phyloP scores from a whole-genome alignment of 148 eudicot genomes.

The Fagopyrum tataricum region DNA sequence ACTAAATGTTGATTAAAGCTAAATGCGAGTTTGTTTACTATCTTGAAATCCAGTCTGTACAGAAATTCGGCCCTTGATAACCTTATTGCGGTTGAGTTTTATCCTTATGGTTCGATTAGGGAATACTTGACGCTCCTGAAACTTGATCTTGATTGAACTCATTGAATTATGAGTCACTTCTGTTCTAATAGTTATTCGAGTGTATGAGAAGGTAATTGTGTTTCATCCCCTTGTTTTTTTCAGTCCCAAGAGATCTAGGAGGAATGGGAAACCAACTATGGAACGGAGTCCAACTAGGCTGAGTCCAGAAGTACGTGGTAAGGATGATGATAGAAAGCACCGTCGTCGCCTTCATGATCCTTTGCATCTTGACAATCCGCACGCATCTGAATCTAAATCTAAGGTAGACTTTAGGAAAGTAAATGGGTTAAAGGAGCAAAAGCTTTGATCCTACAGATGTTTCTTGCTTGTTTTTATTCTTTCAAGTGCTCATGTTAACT shows the following conservation, averaged over 20 bases:
- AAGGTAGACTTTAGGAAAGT: conserved; percentile 35
- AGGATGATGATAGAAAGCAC: conserved; percentile 46
- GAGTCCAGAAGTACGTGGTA: conserved; percentile 32
- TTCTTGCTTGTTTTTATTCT: background rate
- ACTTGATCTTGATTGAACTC: background rate
- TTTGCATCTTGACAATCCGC: conserved; percentile 46
- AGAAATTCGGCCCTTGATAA: background rate
- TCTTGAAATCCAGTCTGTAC: background rate
- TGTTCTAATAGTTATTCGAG: background rate
- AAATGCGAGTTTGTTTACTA: background rate
- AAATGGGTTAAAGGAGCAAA: conserved; percentile 21
- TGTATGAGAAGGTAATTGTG: background rate
- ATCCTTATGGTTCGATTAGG: background rate
- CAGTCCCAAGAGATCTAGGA: conserved; percentile 45
- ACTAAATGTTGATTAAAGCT: background rate
- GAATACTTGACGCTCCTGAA: background rate
- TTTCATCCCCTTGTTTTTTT: background rate
- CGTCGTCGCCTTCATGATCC: conserved; percentile 49
- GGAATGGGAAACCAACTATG: conserved; percentile 44
- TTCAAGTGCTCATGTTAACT: background rate
- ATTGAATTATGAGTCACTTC: background rate
- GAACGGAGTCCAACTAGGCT: conserved; percentile 43
- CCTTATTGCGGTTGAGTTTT: background rate
- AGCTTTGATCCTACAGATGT: background rate
- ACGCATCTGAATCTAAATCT: conserved; percentile 24